Evolutionary conservation across 805 yeast genomes (phyloP).

Genomic region (Lipomyces yamadae): DNA sequence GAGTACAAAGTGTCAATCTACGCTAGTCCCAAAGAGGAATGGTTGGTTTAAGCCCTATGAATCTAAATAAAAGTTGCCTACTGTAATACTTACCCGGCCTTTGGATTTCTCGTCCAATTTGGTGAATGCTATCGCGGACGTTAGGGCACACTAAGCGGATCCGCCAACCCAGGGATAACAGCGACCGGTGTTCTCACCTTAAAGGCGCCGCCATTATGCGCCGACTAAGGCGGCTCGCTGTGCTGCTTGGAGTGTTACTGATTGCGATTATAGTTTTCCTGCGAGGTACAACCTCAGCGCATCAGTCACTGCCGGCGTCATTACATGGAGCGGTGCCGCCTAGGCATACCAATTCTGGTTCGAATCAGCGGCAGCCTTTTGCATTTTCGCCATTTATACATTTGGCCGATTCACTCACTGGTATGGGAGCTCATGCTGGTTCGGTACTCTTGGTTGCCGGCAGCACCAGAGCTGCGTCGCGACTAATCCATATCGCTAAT

Average conservation of each 20-base stretch:
- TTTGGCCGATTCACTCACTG: constrained; percentile 17
- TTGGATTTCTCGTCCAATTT: too few relatives aligned
- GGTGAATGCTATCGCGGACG: too few relatives aligned
- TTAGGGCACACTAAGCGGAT: too few relatives aligned
- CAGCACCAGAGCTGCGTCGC: constrained; percentile 26
- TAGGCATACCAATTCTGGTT: constrained; percentile 8
- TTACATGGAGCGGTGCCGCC: background rate
- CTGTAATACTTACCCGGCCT: too few relatives aligned
- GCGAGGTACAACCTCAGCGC: constrained; percentile 6
- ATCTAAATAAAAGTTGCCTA: too few relatives aligned
- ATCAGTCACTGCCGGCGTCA: background rate
- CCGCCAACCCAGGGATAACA: background rate
- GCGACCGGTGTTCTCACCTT: background rate
- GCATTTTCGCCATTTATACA: constrained; percentile 27
- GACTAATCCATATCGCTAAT: constrained; percentile 25
- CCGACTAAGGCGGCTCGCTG: constrained; percentile 20
- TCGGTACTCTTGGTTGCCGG: constrained; percentile 31
- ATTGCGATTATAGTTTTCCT: constrained; percentile 10
- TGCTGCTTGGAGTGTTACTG: constrained; percentile 9
- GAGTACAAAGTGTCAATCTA: too few relatives aligned
- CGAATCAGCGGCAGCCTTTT: constrained; percentile 26
- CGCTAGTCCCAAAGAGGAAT: too few relatives aligned
- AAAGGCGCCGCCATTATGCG: constrained; percentile 19
- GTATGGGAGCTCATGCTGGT: constrained; percentile 8
- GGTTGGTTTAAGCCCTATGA: too few relatives aligned